Percentiles rank a stretch among this genome's conserved stretches.
Evolutionary conservation across 345 rosid genomes (phyloP).

Genomic region (Physaria fendleri): DNA sequence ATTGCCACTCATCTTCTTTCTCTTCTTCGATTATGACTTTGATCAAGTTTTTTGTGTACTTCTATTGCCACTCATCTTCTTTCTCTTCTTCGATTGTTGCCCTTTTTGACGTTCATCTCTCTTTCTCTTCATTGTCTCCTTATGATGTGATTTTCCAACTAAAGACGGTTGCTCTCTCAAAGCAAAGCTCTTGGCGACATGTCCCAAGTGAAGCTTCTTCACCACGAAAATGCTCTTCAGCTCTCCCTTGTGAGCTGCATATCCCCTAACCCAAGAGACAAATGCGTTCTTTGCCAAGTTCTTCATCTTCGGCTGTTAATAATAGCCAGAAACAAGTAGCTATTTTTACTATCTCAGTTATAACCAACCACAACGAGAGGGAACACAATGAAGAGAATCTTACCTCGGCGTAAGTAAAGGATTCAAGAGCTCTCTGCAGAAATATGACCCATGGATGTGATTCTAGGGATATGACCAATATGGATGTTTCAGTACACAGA

Average conservation of each 20-base stretch:
- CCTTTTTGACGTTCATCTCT: constrained; percentile 56
- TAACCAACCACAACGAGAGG: background rate
- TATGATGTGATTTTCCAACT: constrained; percentile 69
- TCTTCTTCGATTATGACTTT: constrained; percentile 29
- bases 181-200: constrained; percentile 96
- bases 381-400: background rate
- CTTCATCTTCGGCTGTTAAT: constrained; percentile 59
- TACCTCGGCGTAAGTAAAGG: constrained; percentile 54
- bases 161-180: constrained; percentile 84
- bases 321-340: constrained; percentile 5
- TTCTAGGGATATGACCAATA: constrained; percentile 41
- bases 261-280: constrained; percentile 92
- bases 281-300: constrained; percentile 70
- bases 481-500: background rate
- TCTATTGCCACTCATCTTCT: constrained; percentile 16
- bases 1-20: constrained; percentile 27
- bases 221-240: constrained; percentile 76
- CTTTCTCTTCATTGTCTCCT: constrained; percentile 83
- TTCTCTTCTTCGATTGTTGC: constrained; percentile 36
- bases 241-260: constrained; percentile 85
- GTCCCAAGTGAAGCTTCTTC: constrained; percentile 93
- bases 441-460: constrained; percentile 75
- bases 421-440: constrained; percentile 75
- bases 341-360: background rate
- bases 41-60: constrained; percentile 8